Evolutionary conservation across 352 stramenopile genomes (phyloP), one percentile per base, ranked within the genome.

Genomic region (Phytopythium helicoides): DNA sequence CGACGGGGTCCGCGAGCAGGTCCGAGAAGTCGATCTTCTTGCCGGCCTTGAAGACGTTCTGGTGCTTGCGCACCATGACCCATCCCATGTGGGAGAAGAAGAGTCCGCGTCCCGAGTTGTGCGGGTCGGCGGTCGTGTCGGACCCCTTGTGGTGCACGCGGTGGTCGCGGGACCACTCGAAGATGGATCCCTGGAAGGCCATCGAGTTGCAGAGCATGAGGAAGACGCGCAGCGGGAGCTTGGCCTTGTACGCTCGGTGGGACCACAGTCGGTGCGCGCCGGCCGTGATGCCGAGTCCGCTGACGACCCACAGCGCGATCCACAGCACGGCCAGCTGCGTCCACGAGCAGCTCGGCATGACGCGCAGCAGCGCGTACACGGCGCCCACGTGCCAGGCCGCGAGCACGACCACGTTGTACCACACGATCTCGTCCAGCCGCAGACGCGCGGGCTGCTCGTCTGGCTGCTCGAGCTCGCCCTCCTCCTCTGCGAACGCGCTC

Each of bases 61-160:
- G 79, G 80, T 99, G 89, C 76, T 99, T 99, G 75, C 98, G 98
- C 21, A 99, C 83, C 70, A 98, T 97, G 36, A 99, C 78, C 97
- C 97, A 99, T 56, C 97, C 97, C 83, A 99, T 98, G 81, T 99
- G 97, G 12, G 97, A 93, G 67, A 98, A 99, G 80, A 99, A 99
- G 73, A 99, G 98, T 28, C 97, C 97, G 21, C 96, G 83, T 26
- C 74, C 89, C 47, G 97, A 97, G 76, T 99, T 98, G 86, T 99
- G 97, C 50, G 92, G 92, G 61, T 97, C 90, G 3, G 73, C 73
- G 14, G 93, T 94, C 46, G 95, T 98, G 76, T 99, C 95, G 25
- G 93, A 98, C 64, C 96, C 94, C 76, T 99, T 99, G 89, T 99
- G 97, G 74, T 99, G 97, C 38, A 99, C 95, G 45, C 97, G 92